phyloP scores from a whole-genome alignment of 495 filamentous ascomycete species.

The Neurospora africana region DNA sequence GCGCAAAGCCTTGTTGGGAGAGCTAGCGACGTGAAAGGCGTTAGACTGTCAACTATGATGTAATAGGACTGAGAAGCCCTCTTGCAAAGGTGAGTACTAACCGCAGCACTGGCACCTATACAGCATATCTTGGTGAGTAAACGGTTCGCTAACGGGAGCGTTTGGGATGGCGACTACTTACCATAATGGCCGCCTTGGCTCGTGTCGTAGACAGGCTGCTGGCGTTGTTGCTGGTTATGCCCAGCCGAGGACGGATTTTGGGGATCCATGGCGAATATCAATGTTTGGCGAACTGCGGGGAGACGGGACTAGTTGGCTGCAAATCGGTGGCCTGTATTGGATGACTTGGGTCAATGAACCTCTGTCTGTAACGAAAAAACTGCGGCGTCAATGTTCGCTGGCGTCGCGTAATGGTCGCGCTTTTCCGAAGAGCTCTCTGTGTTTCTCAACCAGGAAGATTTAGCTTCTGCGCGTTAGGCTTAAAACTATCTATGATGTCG shows the following conservation, averaged over 20 bases:
- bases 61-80: conserved; percentile 1
- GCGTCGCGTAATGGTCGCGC: neutral
- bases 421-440: neutral
- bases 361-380: neutral
- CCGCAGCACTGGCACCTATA: conserved; percentile 70
- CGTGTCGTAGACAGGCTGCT: conserved; percentile 66
- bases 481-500: neutral
- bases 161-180: conserved; percentile 33
- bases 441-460: neutral
- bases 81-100: conserved; percentile 34
- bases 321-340: conserved; percentile 5
- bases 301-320: conserved; percentile 1
- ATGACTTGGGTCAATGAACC: neutral
- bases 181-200: conserved; percentile 82
- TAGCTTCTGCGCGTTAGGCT: neutral
- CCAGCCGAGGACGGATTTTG: conserved; percentile 32
- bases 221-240: conserved; percentile 29
- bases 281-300: conserved; percentile 1
- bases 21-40: conserved; percentile 36
- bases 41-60: conserved; percentile 3
- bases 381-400: neutral
- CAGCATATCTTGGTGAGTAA: conserved; percentile 15
- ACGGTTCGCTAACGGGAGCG: neutral
- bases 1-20: conserved; percentile 67
- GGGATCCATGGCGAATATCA: conserved; percentile 32